phyloP scores from a whole-genome alignment of 2,329 filamentous ascomycete genomes.

The Berkeleyomyces rouxiae region DNA sequence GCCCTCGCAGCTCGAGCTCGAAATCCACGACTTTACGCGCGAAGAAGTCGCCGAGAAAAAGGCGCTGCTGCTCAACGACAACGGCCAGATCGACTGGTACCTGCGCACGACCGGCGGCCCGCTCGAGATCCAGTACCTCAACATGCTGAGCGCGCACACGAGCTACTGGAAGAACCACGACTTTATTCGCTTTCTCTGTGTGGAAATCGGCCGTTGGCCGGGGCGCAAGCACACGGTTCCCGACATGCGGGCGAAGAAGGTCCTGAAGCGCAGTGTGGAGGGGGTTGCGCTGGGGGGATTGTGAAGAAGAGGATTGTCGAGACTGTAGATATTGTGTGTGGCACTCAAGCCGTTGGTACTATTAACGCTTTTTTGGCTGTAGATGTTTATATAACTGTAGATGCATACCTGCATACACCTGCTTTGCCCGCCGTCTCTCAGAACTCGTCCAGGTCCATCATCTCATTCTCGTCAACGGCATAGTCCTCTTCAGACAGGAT shows the following conservation, averaged over 20 bases:
- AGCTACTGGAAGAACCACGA: constrained; percentile 84
- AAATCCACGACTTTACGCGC: constrained; percentile 84
- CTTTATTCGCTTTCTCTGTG: constrained; percentile 76
- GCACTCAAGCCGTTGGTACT: neutral
- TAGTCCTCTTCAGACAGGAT: constrained; percentile 27
- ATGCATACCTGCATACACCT: neutral
- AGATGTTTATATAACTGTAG: neutral
- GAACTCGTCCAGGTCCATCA: constrained; percentile 34
- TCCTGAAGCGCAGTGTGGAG: constrained; percentile 21
- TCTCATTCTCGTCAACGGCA: constrained; percentile 35
- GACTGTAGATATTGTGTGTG: neutral
- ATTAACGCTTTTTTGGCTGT: neutral
- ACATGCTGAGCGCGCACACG: constrained; percentile 90
- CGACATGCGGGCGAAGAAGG: constrained; percentile 42
- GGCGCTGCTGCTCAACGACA: constrained; percentile 80
- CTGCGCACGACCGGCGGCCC: constrained; percentile 70
- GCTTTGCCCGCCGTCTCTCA: constrained; percentile 4
- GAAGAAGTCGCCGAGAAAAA: constrained; percentile 87
- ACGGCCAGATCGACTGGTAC: constrained; percentile 88
- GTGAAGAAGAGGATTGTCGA: neutral
- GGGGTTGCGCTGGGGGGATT: neutral
- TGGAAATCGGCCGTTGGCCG: constrained; percentile 64
- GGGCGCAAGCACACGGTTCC: constrained; percentile 45
- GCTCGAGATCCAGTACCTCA: constrained; percentile 87
- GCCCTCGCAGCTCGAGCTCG: constrained; percentile 64